phyloP scores from a whole-genome alignment of 208 protist species.

The Trichomonas gallinae region DNA sequence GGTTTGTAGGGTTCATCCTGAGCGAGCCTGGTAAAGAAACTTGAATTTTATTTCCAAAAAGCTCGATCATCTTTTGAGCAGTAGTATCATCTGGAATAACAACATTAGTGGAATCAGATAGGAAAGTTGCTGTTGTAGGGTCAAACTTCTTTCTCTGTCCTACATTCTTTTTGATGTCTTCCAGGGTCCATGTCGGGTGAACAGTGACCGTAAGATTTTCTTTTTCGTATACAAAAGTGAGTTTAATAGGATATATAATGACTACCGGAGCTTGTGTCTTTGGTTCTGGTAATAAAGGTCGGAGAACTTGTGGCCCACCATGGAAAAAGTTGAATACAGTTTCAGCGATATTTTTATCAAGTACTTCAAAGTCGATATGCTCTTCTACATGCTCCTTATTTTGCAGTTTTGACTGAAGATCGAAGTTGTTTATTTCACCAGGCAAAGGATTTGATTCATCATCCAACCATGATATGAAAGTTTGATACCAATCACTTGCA shows the following conservation, averaged over 20 bases:
- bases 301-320: neutral
- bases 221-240: neutral
- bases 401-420: neutral
- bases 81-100: neutral
- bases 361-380: neutral
- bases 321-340: neutral
- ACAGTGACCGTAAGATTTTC: neutral
- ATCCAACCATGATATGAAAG: neutral
- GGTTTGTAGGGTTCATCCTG: neutral
- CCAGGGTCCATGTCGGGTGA: neutral
- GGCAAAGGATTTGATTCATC: neutral
- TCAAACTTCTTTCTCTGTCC: neutral
- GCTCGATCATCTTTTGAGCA: neutral
- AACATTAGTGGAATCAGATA: neutral
- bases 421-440: neutral
- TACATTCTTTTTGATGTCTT: neutral
- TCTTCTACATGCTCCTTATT: neutral
- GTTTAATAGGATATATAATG: neutral
- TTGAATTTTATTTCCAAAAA: neutral
- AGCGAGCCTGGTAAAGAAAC: neutral
- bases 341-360: neutral
- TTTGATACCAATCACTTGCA: neutral
- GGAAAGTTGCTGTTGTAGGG: neutral
- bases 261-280: neutral
- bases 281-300: neutral